Percentiles rank a stretch among this genome's conserved stretches.
Evolutionary conservation across 2,329 filamentous ascomycete genomes (phyloP).

Genomic region (Rutstroemia sp.): DNA sequence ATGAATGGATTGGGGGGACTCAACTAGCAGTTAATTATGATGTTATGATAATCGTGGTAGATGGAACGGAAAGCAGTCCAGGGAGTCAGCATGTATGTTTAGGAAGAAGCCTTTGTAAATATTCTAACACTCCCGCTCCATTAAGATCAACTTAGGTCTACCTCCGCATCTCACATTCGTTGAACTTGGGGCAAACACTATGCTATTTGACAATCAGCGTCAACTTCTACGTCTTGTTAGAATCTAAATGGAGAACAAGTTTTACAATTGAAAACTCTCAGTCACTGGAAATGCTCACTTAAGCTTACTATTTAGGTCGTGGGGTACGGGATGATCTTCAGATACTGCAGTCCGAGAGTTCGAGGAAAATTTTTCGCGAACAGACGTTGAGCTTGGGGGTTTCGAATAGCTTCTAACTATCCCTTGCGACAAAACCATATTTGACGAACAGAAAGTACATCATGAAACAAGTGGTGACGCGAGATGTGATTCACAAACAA

Average conservation of each 20-base stretch:
- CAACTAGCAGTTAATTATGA: not conserved
- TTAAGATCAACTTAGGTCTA: not conserved
- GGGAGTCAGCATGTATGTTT: not conserved
- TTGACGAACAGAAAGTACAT: not conserved
- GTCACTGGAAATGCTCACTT: too few relatives aligned
- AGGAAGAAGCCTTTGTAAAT: not conserved
- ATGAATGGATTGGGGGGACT: not conserved
- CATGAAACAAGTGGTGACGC: conserved; percentile 7
- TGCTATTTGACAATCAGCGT: not conserved
- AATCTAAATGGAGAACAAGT: too few relatives aligned
- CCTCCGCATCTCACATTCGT: not conserved
- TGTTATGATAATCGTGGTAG: not conserved
- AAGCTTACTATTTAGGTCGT: not conserved
- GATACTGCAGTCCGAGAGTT: not conserved
- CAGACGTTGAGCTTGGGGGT: not conserved
- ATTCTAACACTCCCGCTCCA: not conserved
- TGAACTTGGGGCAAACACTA: not conserved
- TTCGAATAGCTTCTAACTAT: not conserved
- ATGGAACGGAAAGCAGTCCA: not conserved
- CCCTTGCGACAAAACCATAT: not conserved
- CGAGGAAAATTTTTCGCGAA: not conserved
- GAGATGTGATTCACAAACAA: conserved; percentile 1
- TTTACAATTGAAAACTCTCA: too few relatives aligned
- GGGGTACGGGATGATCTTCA: not conserved
- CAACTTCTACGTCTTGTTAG: too few relatives aligned